Conservation (phyloP, 2,329 filamentous ascomycete genomes). For the Xylaria digitata region DNA sequence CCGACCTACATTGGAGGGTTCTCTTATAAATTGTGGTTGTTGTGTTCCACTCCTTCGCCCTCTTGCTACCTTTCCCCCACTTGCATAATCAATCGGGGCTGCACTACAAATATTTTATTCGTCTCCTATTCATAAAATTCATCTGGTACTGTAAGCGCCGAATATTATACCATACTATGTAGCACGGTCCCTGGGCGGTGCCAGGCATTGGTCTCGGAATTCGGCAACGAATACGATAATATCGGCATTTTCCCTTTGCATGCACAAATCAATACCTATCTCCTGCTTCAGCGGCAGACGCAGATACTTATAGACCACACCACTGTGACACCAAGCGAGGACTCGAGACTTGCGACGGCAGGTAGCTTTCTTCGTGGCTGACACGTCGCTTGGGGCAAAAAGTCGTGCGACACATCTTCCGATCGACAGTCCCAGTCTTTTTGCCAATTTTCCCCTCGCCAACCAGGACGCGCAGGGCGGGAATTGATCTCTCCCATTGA, state of each 20-base stretch:
- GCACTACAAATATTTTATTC: background rate
- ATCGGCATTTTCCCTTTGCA: background rate
- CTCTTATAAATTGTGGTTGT: slow-evolving; percentile 16
- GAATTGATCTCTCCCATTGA: slow-evolving; percentile 15
- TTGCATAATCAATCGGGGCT: background rate
- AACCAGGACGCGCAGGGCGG: slow-evolving; percentile 10
- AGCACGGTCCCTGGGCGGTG: background rate
- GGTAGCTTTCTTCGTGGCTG: slow-evolving; percentile 9
- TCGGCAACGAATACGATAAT: slow-evolving; percentile 21
- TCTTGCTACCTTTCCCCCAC: background rate
- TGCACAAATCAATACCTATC: background rate
- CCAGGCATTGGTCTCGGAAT: slow-evolving; percentile 20
- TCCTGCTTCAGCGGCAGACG: background rate
- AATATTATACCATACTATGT: background rate
- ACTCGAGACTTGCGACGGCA: slow-evolving; percentile 17
- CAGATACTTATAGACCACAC: slow-evolving; percentile 10
- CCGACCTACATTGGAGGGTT: background rate
- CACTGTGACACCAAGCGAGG: background rate
- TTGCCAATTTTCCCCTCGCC: slow-evolving; percentile 1
- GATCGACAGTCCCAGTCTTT: slow-evolving; percentile 24
- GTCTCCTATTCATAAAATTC: background rate
- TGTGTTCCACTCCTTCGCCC: background rate
- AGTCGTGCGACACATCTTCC: slow-evolving; percentile 30
- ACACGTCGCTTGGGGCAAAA: slow-evolving; percentile 18
- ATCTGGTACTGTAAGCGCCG: slow-evolving; percentile 2